Evolutionary conservation across 768 basidiomycete genomes (phyloP).

Genomic region (Lentinula boryana): DNA sequence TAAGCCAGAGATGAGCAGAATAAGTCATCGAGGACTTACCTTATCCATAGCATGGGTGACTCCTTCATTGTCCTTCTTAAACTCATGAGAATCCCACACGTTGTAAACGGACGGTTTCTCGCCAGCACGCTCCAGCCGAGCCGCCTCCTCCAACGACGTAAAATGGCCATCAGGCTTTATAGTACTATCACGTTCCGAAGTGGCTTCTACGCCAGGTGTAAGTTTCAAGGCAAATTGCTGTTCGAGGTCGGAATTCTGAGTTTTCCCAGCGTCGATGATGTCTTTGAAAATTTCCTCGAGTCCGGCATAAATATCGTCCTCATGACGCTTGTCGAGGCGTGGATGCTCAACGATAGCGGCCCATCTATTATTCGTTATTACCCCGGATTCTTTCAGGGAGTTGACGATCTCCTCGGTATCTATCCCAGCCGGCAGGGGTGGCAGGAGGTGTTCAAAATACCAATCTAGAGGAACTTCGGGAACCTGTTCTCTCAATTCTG

Average conservation of each 20-base stretch:
- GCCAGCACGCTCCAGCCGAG: background rate
- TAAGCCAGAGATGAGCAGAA: background rate
- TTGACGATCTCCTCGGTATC: background rate
- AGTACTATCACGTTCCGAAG: too few species aligned
- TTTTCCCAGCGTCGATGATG: background rate
- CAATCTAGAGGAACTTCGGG: too few species aligned
- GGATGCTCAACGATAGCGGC: background rate
- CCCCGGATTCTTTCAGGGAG: background rate
- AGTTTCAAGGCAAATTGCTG: background rate
- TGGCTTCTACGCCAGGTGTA: background rate
- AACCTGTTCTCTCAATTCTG: too few species aligned
- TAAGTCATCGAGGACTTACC: background rate
- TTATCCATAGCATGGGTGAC: background rate
- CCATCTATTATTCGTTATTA: background rate
- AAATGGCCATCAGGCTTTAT: too few species aligned
- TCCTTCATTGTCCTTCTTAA: too few species aligned
- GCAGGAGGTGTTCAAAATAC: too few species aligned
- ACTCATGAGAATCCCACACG: background rate
- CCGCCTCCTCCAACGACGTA: background rate
- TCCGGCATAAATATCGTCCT: background rate
- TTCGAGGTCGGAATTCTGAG: background rate
- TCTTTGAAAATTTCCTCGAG: background rate
- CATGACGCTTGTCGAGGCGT: background rate
- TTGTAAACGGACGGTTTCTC: background rate
- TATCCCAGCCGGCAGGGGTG: too few species aligned